phyloP scores from a whole-genome alignment of 169 alveolate genomes.

The Plasmodium coatneyi region DNA sequence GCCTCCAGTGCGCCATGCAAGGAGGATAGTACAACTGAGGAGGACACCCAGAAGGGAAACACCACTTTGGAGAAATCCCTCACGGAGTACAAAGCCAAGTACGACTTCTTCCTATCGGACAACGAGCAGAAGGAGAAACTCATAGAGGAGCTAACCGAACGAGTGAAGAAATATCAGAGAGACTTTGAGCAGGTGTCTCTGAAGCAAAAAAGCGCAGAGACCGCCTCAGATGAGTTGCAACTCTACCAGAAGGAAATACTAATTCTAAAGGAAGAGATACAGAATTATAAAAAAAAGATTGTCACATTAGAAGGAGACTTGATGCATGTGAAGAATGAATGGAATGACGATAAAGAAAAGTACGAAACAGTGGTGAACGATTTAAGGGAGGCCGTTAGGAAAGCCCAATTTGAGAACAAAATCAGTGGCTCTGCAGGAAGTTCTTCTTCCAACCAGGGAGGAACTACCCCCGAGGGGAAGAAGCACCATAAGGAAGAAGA shows the following conservation, averaged over 20 bases:
- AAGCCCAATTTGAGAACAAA: constrained; percentile 28
- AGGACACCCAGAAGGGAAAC: background rate
- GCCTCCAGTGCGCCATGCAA: background rate
- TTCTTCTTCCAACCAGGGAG: background rate
- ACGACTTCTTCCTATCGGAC: constrained; percentile 11
- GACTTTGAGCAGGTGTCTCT: constrained; percentile 16
- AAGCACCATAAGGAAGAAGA: background rate
- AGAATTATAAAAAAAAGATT: constrained; percentile 32
- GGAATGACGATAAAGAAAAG: constrained; percentile 54
- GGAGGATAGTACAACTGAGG: background rate
- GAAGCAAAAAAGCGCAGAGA: constrained; percentile 25
- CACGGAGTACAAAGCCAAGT: constrained; percentile 18
- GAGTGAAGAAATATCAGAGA: constrained; percentile 28
- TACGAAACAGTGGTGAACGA: constrained; percentile 11
- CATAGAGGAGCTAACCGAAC: constrained; percentile 41
- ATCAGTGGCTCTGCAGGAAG: background rate
- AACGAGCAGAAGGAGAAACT: constrained; percentile 57
- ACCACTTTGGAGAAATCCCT: background rate
- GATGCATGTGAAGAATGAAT: background rate
- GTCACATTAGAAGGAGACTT: constrained; percentile 36
- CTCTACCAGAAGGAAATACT: constrained; percentile 43
- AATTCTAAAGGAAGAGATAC: constrained; percentile 43
- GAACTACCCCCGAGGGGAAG: background rate
- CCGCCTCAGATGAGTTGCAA: constrained; percentile 4
- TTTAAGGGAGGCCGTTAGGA: constrained; percentile 36